Evolutionary conservation across 345 rosid species (phyloP).

Genomic region (Eucalyptus cladocalyx): DNA sequence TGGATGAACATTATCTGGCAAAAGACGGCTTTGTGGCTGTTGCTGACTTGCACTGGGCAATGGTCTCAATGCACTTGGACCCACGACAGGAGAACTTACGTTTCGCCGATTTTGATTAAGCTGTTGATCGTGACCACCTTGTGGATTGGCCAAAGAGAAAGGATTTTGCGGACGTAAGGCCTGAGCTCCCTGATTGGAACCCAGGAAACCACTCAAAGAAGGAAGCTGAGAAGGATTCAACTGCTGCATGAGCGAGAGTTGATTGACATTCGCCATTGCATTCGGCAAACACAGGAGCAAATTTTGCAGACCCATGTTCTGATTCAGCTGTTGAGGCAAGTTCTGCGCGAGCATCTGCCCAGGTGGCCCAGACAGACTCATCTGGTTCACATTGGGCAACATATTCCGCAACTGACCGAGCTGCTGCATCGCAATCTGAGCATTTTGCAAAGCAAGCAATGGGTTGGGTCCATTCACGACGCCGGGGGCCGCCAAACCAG

Average conservation of each 20-base stretch:
- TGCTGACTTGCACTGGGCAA: constrained; percentile 5
- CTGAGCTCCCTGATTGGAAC: neutral
- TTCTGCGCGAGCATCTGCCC: constrained; percentile 1
- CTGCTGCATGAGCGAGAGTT: constrained; percentile 14
- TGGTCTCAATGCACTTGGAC: constrained; percentile 2
- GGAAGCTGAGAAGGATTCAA: constrained; percentile 2
- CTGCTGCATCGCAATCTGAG: neutral
- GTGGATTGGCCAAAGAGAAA: constrained; percentile 24
- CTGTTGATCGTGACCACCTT: constrained; percentile 19
- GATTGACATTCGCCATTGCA: constrained; percentile 21
- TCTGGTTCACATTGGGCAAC: neutral
- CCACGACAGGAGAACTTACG: constrained; percentile 4
- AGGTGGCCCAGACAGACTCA: neutral
- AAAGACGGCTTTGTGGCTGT: constrained; percentile 12
- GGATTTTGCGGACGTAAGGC: constrained; percentile 7
- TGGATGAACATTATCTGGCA: constrained; percentile 1
- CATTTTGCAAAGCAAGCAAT: neutral
- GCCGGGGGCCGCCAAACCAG: neutral
- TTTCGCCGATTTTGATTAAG: constrained; percentile 19
- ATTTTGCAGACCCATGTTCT: constrained; percentile 17
- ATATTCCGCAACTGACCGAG: neutral
- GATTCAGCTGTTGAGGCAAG: constrained; percentile 19
- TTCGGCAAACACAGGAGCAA: constrained; percentile 15
- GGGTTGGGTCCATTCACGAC: neutral
- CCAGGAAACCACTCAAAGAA: neutral